phyloP scores from a whole-genome alignment of 108 stramenopile species.

The Mayamaea pseudoterrestris region DNA sequence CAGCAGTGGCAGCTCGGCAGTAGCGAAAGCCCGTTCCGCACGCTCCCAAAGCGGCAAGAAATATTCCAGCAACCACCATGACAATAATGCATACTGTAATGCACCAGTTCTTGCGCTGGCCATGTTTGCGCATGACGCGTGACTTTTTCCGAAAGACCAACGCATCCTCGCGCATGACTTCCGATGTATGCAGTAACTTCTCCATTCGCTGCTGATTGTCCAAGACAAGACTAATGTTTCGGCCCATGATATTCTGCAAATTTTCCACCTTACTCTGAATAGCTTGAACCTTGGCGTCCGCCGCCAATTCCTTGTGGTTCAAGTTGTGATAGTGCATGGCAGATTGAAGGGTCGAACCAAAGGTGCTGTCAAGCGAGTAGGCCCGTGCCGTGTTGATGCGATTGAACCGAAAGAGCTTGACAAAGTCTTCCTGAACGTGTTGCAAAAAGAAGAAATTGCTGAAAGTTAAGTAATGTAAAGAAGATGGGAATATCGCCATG shows the following conservation, averaged over 20 bases:
- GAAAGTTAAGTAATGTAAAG: slow-evolving; percentile 8
- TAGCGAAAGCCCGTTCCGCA: too few species aligned
- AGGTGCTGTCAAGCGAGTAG: slow-evolving; percentile 57
- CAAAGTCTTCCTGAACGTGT: slow-evolving; percentile 41
- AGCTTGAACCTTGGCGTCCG: slow-evolving; percentile 16
- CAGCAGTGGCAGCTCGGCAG: too few species aligned
- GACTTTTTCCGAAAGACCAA: slow-evolving; percentile 33
- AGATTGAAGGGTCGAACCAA: slow-evolving; percentile 34
- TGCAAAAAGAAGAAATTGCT: slow-evolving; percentile 60
- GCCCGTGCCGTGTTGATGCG: slow-evolving; percentile 48
- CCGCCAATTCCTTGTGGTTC: slow-evolving; percentile 26
- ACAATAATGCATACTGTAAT: too few species aligned
- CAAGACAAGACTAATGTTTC: slow-evolving; percentile 47
- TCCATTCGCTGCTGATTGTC: slow-evolving; percentile 40
- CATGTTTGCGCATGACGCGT: slow-evolving; percentile 1
- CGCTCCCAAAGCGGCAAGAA: too few species aligned
- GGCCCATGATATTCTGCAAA: slow-evolving; percentile 52
- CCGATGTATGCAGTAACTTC: slow-evolving; percentile 33
- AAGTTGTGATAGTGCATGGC: slow-evolving; percentile 63
- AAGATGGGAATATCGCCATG: slow-evolving; percentile 7
- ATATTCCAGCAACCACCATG: too few species aligned
- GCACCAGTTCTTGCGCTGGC: background rate
- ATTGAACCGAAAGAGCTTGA: slow-evolving; percentile 13
- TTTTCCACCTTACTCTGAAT: slow-evolving; percentile 48
- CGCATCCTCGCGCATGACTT: slow-evolving; percentile 35